Percentiles rank a stretch among this genome's conserved stretches.
Evolutionary conservation across 192 early-diverging fungal genomes (phyloP).

Genomic region (Coemansia sp.): DNA sequence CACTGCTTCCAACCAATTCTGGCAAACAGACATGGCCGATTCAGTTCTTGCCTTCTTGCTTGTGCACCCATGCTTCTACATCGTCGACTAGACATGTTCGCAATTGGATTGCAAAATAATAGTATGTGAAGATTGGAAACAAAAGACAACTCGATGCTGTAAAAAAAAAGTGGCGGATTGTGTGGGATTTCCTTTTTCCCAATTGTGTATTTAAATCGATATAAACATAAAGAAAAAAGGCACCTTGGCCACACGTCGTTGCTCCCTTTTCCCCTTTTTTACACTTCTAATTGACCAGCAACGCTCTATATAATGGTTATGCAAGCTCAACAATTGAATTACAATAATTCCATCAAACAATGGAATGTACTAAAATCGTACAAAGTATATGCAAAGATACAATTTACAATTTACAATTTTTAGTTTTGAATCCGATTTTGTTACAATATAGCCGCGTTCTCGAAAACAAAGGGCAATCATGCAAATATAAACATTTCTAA

Average conservation of each 20-base stretch:
- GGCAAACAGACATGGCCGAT: background rate
- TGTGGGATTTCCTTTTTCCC: slow-evolving; percentile 6
- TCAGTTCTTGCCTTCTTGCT: background rate
- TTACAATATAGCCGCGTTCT: background rate
- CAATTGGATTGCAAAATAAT: background rate
- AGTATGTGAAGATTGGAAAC: background rate
- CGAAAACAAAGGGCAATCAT: background rate
- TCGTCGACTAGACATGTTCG: background rate
- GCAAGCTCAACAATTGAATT: background rate
- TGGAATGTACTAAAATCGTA: background rate
- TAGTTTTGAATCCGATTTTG: slow-evolving; percentile 1
- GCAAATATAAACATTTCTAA: background rate
- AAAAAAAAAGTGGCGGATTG: slow-evolving; percentile 8
- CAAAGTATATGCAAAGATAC: background rate
- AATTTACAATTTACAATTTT: background rate
- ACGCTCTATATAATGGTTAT: background rate
- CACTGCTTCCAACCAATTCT: background rate
- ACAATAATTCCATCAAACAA: slow-evolving; percentile 1
- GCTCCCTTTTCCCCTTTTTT: background rate
- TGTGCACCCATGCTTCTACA: background rate
- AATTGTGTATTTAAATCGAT: slow-evolving; percentile 21
- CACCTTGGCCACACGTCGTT: background rate
- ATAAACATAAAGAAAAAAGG: background rate
- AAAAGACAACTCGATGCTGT: background rate
- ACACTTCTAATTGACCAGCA: background rate